Evolutionary conservation across 306 rosid species (phyloP).

Genomic region (Cucumis cinereus): DNA sequence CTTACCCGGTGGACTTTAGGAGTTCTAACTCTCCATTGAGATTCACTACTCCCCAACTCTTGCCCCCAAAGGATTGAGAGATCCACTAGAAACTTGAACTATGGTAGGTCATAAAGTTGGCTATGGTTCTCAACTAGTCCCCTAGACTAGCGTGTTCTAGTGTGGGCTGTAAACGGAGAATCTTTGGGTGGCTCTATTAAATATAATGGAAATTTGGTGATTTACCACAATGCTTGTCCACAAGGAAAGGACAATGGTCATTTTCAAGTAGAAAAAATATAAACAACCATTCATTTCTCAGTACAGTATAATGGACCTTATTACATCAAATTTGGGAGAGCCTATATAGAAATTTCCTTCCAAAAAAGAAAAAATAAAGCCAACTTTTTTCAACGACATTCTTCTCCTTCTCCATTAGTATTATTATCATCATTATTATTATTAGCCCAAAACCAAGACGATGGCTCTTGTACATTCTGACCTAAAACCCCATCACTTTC

Average conservation of each 20-base stretch:
- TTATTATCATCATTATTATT: not conserved
- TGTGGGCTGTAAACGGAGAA: not conserved
- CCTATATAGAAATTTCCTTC: not conserved
- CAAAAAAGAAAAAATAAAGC: too few species aligned
- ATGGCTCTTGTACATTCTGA: slow-evolving; percentile 17
- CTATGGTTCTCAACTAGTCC: too few species aligned
- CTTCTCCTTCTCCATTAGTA: slow-evolving; percentile 11
- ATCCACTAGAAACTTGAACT: too few species aligned
- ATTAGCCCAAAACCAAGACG: slow-evolving; percentile 31
- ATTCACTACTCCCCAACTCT: too few species aligned
- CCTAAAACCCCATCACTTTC: slow-evolving; percentile 19
- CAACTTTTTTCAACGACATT: not conserved
- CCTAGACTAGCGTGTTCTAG: too few species aligned
- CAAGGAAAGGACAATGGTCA: not conserved
- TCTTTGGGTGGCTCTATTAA: not conserved
- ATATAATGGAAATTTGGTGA: too few species aligned
- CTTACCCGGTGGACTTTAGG: too few species aligned
- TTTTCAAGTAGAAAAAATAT: not conserved
- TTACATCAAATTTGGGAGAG: not conserved
- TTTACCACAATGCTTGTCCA: too few species aligned
- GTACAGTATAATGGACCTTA: not conserved
- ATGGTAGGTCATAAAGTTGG: too few species aligned
- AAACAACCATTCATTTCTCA: not conserved
- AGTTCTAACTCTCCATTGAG: too few species aligned
- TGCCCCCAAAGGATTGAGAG: too few species aligned